Evolutionary conservation across 306 rosid species (phyloP).

Genomic region (Gastrolobium bilobum): DNA sequence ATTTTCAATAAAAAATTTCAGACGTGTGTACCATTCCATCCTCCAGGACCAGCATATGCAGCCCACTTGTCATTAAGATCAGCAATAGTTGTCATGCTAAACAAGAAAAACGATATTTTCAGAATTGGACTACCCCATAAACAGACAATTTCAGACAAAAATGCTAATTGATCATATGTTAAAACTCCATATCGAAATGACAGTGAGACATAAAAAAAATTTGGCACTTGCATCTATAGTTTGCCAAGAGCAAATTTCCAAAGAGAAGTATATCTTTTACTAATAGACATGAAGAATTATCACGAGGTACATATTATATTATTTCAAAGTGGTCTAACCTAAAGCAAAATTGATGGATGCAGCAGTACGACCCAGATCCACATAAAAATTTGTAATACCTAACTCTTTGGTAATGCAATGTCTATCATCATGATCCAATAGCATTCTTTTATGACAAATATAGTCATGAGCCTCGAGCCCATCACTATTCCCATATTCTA

Average conservation of each 20-base stretch:
- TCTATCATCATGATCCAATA: conserved; percentile 32
- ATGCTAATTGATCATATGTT: conserved; percentile 27
- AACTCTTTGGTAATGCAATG: background rate
- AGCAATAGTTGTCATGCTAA: conserved; percentile 90
- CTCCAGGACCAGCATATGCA: conserved; percentile 98
- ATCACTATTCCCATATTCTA: background rate
- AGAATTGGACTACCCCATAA: conserved; percentile 33
- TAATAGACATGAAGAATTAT: conserved; percentile 6
- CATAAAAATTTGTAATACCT: background rate
- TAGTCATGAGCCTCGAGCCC: conserved; percentile 9
- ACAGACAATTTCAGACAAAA: conserved; percentile 26
- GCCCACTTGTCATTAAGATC: conserved; percentile 98
- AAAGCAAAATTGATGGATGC: conserved; percentile 19
- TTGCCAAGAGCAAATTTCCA: background rate
- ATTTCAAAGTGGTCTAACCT: background rate
- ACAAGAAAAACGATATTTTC: conserved; percentile 51
- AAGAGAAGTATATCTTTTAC: background rate
- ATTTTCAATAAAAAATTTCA: conserved; percentile 35
- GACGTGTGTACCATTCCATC: conserved; percentile 89
- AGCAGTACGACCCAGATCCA: background rate
- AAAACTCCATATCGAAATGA: conserved; percentile 6
- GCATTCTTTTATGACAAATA: conserved; percentile 7
- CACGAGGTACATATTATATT: conserved; percentile 4
- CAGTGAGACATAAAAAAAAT: background rate
- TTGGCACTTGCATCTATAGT: background rate